Base-by-base conservation (phyloP, 2,329 filamentous ascomycete species). In the Verruconis gallopava region DNA sequence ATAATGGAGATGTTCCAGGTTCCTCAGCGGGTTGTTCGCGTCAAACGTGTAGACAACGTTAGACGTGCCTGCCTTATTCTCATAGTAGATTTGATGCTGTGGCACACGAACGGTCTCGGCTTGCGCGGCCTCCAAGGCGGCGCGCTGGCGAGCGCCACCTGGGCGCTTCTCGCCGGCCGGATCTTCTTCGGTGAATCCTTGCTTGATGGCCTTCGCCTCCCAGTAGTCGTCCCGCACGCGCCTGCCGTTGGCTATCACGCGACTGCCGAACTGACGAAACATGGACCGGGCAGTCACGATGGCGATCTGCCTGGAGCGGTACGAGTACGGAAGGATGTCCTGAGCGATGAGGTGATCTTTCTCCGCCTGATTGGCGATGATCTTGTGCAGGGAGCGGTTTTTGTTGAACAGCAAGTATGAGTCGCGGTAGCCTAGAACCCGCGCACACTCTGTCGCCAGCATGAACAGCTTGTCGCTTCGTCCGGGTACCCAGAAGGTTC, bases 391-490 rank as follows among this genome's bases (percentile, higher is more conserved):
- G 2, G 91, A 96, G 50, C 89, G 74, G 61, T 98, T 96, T 67
- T 96, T 95, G 72, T 96, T 96, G 69, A 98, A 98, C 13, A 98
- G 68, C 25, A 98, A 71, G 59, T 98, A 98, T n/a, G 88, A 95
- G 61, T 98, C 91, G 47, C 91, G 76, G 59, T 98, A 98, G 37
- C 86, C 84, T 17, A 96, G 69, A 3, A 95, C 86, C 50, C 91
- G 78, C 18, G 91, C 91, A 58, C 91, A 96, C 63, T 98, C 91
- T 13, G 91, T 98, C 25, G 91, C 91, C 40, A 98, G 75, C 91
- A 98, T 98, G 65, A 96, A 98, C 4, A 96, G 73, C 63, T 95
- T 95, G 50, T 93, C 81, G 20, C 85, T 86, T 51, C 91, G 73
- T 54, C 93, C 80, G 14, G 89, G 86, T 3, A 98, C 88, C 49